Conservation (phyloP, 2,329 filamentous ascomycete species). For the Epichloe uncinata region DNA sequence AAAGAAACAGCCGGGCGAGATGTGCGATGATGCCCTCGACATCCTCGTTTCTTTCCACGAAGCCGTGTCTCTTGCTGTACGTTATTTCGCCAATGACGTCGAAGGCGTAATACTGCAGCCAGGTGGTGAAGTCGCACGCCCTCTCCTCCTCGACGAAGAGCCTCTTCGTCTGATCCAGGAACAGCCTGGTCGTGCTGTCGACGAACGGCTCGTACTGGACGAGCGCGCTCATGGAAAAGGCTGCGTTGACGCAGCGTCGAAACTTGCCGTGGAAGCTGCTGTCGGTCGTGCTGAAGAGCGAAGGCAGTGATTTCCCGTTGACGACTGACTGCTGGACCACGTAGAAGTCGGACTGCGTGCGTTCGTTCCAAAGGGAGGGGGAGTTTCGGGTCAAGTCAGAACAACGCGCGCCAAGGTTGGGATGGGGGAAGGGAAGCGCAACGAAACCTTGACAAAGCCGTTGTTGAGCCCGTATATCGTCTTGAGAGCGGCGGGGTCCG, state of each 20-base stretch:
- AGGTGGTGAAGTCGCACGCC: constrained; percentile 41
- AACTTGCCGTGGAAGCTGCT: not conserved
- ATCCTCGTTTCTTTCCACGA: constrained; percentile 32
- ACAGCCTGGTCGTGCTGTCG: not conserved
- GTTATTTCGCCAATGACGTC: constrained; percentile 39
- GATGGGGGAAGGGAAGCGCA: not conserved
- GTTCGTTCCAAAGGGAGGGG: not conserved
- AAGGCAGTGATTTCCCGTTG: not conserved
- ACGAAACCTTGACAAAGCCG: not conserved
- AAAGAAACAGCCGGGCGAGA: constrained; percentile 6
- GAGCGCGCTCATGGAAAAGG: not conserved
- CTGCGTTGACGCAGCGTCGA: not conserved
- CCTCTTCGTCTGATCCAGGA: not conserved
- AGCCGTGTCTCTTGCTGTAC: constrained; percentile 24
- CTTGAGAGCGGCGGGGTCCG: not conserved
- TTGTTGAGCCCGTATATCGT: not conserved
- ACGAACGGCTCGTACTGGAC: not conserved
- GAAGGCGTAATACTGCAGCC: constrained; percentile 34
- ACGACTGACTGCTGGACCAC: not conserved
- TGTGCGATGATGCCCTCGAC: constrained; percentile 24
- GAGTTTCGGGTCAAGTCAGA: too few species aligned
- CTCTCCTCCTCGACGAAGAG: not conserved
- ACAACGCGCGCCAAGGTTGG: not conserved
- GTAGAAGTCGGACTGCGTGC: not conserved
- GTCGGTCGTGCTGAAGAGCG: not conserved